A percentile compares a stretch with the other conserved stretches of the same genome.
Evolutionary conservation across 192 early-diverging fungal genomes (phyloP).

Genomic region (Umbelopsis vinacea): DNA sequence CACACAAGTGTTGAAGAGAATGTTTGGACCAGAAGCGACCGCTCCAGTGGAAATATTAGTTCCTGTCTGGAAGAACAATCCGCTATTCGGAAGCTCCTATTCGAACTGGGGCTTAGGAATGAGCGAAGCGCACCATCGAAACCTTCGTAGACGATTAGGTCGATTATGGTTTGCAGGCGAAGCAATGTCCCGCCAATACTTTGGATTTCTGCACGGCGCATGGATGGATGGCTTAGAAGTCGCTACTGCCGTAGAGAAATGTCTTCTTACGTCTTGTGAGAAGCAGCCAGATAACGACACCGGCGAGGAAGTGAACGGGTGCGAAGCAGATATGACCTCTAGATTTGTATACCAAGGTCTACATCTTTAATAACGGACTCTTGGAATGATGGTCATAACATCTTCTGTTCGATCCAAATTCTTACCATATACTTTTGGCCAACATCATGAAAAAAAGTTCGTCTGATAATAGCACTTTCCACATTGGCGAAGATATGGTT

Average conservation of each 20-base stretch:
- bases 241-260: constrained; percentile 27
- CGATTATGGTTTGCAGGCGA: constrained; percentile 50
- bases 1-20: constrained; percentile 15
- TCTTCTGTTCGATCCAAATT: no score
- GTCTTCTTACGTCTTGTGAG: constrained; percentile 4
- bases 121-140: constrained; percentile 31
- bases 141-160: constrained; percentile 42
- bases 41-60: constrained; percentile 36
- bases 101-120: constrained; percentile 47
- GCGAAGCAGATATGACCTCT: neutral
- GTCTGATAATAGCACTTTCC: no score
- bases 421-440: no score
- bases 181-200: constrained; percentile 35
- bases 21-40: constrained; percentile 26
- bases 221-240: constrained; percentile 37
- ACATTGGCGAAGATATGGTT: no score
- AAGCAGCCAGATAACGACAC: neutral
- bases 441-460: no score
- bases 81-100: constrained; percentile 46
- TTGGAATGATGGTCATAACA: neutral
- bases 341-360: constrained; percentile 5
- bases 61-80: constrained; percentile 44
- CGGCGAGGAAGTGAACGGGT: constrained; percentile 6
- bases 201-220: constrained; percentile 48
- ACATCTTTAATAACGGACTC: neutral